Conservation (phyloP, 1,284 basidiomycete species). For the Boletus semigastroideus region DNA sequence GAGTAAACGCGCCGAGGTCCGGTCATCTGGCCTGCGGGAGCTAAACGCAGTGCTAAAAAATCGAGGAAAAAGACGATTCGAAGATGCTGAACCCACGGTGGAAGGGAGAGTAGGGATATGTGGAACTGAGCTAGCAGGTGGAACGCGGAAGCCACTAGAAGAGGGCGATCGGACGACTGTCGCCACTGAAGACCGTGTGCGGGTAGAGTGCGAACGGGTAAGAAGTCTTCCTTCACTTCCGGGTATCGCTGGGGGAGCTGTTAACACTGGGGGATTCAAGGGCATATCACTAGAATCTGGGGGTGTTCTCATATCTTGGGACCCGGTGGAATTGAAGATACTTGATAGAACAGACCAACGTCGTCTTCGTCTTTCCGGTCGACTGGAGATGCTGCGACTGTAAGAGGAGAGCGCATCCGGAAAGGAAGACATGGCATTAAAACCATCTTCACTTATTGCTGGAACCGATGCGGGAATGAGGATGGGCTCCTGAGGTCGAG, state of each 20-base stretch:
- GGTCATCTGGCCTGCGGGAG: constrained; percentile 58
- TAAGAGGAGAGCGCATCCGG: constrained; percentile 43
- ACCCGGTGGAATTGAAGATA: constrained; percentile 35
- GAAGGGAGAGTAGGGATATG: constrained; percentile 34
- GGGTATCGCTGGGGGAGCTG: constrained; percentile 11
- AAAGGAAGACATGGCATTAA: constrained; percentile 47
- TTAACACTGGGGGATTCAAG: constrained; percentile 16
- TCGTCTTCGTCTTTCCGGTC: constrained; percentile 29
- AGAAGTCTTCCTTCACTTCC: constrained; percentile 21
- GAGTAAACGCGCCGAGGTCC: constrained; percentile 33
- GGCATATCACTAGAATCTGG: constrained; percentile 23
- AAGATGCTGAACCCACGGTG: constrained; percentile 39
- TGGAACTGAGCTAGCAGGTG: constrained; percentile 14
- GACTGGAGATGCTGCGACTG: constrained; percentile 30
- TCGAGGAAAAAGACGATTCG: constrained; percentile 66
- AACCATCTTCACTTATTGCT: constrained; percentile 40
- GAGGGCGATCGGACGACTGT: constrained; percentile 26
- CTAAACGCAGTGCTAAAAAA: constrained; percentile 66
- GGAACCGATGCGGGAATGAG: constrained; percentile 47
- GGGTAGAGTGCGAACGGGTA: constrained; percentile 28
- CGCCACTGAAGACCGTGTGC: constrained; percentile 11
- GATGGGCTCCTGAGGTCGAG: constrained; percentile 64
- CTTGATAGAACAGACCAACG: constrained; percentile 49
- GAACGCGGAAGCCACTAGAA: constrained; percentile 13
- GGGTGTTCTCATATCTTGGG: constrained; percentile 29